Base-by-base conservation (phyloP, 805 yeast species). In the Yarrowia bubula region DNA sequence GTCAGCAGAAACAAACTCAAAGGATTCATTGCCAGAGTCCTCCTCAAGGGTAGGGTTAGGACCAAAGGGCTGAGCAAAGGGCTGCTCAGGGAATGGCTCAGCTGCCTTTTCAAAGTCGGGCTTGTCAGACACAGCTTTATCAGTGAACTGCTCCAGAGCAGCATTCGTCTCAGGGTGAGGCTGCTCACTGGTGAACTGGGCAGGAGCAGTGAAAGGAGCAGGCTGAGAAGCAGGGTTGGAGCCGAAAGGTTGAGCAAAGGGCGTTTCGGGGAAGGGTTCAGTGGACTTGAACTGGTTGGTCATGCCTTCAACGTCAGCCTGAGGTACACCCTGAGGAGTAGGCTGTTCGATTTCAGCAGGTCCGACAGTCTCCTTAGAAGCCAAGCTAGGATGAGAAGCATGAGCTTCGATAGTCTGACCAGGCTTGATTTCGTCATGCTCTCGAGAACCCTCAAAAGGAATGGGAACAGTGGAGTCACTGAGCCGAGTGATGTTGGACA, bases 1-100 rank as follows among this genome's bases (percentile, higher is more conserved):
- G 17, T 68, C 71, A 3, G 76, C 77, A 47, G 75, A 75, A 15
- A 75, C 77, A 68, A 74, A 74, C 70, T 75, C 76, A 57, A 71
- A 74, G 31, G 78, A 75, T 41, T 69, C 64, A 43, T 58, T 58
- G 32, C 64, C 64, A 43, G 64, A 58, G 42, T 58, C 63, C n/a
- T 64, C 65, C 33, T 64, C 66, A 5, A 42, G 64, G 11, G 42
- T 43, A 7, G 55, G 64, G 43, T 18, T 33, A 18, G 64, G 35
- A 22, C 42, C 51, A 14, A 43, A 44, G 9, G 64, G 64, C 43
- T 43, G 51, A 8, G 43, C 43, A 10, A 44, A 43, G 18, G 64
- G 51, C 33, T 44, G 51, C 15, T 33, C 51, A 33, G 64, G 41
- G 37, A 33, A 66, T 17, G 48, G 22, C 32, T 42, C 44, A 39